Evolutionary conservation across 1,284 basidiomycete species (phyloP).

Genomic region (Heterobasidion irregulare): DNA sequence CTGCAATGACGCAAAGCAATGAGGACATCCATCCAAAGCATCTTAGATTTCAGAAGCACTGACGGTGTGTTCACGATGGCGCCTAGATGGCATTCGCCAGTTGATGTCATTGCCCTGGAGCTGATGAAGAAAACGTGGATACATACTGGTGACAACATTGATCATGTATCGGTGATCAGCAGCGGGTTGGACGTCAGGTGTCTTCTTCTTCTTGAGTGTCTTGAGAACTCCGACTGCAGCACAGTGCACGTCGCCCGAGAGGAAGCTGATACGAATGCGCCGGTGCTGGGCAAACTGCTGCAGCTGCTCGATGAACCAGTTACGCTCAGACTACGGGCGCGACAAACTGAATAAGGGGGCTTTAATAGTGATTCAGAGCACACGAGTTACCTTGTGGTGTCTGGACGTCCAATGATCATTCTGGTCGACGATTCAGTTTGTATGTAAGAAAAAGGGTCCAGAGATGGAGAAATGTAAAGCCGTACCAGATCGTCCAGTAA

Average conservation of each 20-base stretch:
- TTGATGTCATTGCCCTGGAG: too few species aligned
- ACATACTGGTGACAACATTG: conserved; percentile 68
- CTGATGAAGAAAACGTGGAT: conserved; percentile 3
- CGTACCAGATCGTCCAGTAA: conserved; percentile 83
- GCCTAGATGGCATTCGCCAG: conserved; percentile 25
- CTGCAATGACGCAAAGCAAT: conserved; percentile 23
- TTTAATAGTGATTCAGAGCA: not conserved
- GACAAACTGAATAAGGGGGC: not conserved
- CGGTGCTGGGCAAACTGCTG: conserved; percentile 61
- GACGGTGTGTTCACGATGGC: conserved; percentile 80
- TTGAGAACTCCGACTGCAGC: conserved; percentile 77
- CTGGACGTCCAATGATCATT: conserved; percentile 90
- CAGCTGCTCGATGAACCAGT: conserved; percentile 78
- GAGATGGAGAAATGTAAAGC: not conserved
- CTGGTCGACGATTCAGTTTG: conserved; percentile 23
- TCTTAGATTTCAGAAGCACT: conserved; percentile 18
- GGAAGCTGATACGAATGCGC: conserved; percentile 67
- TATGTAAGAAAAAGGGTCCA: not conserved
- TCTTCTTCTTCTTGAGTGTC: conserved; percentile 50
- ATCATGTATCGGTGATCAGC: conserved; percentile 83
- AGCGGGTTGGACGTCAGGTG: conserved; percentile 36
- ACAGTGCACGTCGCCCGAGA: conserved; percentile 92
- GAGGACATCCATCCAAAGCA: not conserved
- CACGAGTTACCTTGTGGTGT: conserved; percentile 54
- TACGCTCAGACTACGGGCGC: conserved; percentile 69